Evolutionary conservation across 148 eudicot species (phyloP).

Genomic region (Suaeda aralocaspica): DNA sequence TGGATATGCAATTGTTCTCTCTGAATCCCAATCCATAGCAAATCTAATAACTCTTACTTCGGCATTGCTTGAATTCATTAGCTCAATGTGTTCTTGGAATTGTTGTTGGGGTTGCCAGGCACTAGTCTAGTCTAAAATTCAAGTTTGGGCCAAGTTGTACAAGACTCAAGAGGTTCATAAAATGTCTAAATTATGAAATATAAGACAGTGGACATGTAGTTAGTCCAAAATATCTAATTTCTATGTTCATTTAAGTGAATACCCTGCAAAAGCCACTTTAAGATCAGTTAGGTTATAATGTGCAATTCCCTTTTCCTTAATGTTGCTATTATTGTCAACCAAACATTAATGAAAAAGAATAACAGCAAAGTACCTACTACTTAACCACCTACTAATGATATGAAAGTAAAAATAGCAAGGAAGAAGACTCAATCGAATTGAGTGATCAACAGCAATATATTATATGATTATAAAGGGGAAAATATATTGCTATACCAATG

Average conservation of each 20-base stretch:
- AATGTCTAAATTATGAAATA: too few species aligned
- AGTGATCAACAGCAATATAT: neutral
- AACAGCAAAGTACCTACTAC: neutral
- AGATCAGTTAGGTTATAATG: neutral
- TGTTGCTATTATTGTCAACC: neutral
- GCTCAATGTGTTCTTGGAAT: conserved; percentile 47
- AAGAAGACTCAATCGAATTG: neutral
- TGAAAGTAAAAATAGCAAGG: neutral
- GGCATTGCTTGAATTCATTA: conserved; percentile 42
- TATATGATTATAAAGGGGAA: neutral
- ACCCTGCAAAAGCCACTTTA: neutral
- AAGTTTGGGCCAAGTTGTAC: too few species aligned
- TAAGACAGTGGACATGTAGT: too few species aligned
- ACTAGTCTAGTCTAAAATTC: too few species aligned
- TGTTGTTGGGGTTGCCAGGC: conserved; percentile 72
- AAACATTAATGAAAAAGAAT: neutral
- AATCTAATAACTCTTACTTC: conserved; percentile 56
- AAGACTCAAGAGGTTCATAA: too few species aligned
- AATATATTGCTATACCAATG: neutral
- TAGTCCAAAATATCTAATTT: too few species aligned
- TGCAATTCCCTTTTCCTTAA: neutral
- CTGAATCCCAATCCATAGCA: conserved; percentile 44
- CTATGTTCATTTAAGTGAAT: too few species aligned
- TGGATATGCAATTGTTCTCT: conserved; percentile 64
- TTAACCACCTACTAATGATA: neutral